Percentiles rank a stretch among this genome's conserved stretches.
These are phyloP conservation scores for Phytophthora fragariaefolia DNA, from an alignment of 352 stramenopile genomes.

Conservation along the genomic window DNA sequence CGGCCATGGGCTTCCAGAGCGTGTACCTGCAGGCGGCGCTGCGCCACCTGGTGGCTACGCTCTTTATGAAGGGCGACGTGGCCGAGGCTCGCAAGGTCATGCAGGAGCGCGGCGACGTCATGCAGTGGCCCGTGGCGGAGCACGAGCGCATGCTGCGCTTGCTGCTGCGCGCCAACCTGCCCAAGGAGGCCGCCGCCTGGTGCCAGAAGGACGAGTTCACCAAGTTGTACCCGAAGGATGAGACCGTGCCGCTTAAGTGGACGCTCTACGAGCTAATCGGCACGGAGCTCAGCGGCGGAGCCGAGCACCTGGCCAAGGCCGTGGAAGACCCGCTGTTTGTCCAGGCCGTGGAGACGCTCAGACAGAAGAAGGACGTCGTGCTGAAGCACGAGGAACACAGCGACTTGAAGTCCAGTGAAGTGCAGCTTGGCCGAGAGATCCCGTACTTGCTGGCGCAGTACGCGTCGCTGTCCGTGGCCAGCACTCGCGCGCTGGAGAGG, in stretches of 20 bases:
- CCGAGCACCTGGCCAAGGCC: conserved; percentile 40
- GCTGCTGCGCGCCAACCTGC: conserved; percentile 62
- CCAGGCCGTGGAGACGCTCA: conserved; percentile 58
- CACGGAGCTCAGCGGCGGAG: conserved; percentile 51
- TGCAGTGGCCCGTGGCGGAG: conserved; percentile 73
- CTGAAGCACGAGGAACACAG: conserved; percentile 55
- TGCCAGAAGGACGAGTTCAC: conserved; percentile 67
- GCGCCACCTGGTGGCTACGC: conserved; percentile 64
- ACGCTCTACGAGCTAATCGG: conserved; percentile 74
- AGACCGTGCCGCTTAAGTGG: conserved; percentile 72
- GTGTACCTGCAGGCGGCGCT: conserved; percentile 68
- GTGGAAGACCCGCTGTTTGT: conserved; percentile 70
- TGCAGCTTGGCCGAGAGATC: conserved; percentile 66
- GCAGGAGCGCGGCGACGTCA: conserved; percentile 72
- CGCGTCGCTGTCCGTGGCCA: conserved; percentile 59
- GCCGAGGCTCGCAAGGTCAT: conserved; percentile 56
- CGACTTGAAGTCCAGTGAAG: conserved; percentile 50
- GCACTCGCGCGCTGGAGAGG: conserved; percentile 44
- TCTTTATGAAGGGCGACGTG: conserved; percentile 74
- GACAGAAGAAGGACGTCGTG: conserved; percentile 66
- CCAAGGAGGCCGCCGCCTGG: conserved; percentile 51
- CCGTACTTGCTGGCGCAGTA: conserved; percentile 80
- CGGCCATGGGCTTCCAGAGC: conserved; percentile 76
- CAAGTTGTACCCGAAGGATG: conserved; percentile 61
- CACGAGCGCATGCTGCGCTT: conserved; percentile 76